A percentile compares a stretch with the other conserved stretches of the same genome.
These are phyloP conservation scores for Pisolithus microcarpus DNA, from an alignment of 768 basidiomycete species.

Conservation along the genomic window DNA sequence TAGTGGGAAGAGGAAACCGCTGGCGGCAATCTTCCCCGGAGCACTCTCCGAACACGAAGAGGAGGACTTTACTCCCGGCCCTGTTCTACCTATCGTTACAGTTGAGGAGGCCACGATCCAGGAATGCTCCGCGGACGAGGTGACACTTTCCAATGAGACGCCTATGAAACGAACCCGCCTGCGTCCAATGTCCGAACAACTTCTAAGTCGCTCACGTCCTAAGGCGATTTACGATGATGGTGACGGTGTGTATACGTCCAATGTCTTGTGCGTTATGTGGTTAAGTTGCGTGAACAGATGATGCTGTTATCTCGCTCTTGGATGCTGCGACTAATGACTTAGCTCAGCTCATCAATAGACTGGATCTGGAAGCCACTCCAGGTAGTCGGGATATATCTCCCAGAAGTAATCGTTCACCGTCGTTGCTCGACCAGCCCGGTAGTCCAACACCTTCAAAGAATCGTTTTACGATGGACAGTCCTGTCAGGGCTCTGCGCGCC, in stretches of 20 bases:
- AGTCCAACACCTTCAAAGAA: slow-evolving; percentile 31
- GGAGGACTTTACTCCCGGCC: slow-evolving; percentile 3
- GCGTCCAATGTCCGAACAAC: slow-evolving; percentile 61
- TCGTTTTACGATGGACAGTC: slow-evolving; percentile 27
- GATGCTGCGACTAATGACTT: slow-evolving; percentile 77
- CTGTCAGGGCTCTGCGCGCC: slow-evolving; percentile 29
- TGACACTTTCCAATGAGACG: slow-evolving; percentile 17
- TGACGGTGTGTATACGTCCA: slow-evolving; percentile 28
- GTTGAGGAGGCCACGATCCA: slow-evolving; percentile 50
- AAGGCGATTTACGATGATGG: slow-evolving; percentile 43
- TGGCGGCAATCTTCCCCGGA: slow-evolving; percentile 57
- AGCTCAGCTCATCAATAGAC: slow-evolving; percentile 66
- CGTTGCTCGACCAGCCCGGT: slow-evolving; percentile 9
- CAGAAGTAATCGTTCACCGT: slow-evolving; percentile 22
- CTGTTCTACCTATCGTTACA: slow-evolving; percentile 25
- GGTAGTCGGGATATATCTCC: slow-evolving; percentile 44
- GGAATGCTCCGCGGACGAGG: slow-evolving; percentile 32
- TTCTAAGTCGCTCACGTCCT: slow-evolving; percentile 43
- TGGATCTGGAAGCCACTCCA: slow-evolving; percentile 79
- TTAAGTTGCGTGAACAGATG: slow-evolving; percentile 8
- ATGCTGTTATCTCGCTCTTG: slow-evolving; percentile 60
- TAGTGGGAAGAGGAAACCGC: slow-evolving; percentile 44
- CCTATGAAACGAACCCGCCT: slow-evolving; percentile 38
- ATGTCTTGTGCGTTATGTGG: neutral
- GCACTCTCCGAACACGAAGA: slow-evolving; percentile 13